A percentile compares a stretch with the other conserved stretches of the same genome.
Evolutionary conservation across 2,329 filamentous ascomycete species (phyloP).

Genomic region (Dothiorella sarmentorum): DNA sequence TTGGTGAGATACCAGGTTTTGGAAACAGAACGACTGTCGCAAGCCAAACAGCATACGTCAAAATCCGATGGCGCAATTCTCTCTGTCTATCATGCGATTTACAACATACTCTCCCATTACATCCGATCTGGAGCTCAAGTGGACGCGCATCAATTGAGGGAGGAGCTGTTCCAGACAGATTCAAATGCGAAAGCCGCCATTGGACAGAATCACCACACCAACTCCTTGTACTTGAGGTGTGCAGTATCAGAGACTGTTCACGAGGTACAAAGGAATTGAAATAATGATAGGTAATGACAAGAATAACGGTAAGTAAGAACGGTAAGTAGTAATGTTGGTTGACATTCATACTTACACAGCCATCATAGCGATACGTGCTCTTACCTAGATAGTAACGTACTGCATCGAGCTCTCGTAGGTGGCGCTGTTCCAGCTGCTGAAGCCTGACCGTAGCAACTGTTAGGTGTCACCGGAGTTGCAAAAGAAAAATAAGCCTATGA

Average conservation of each 20-base stretch:
- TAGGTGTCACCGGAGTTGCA: no score
- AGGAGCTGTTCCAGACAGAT: background rate
- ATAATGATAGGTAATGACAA: no score
- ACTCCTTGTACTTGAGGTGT: background rate
- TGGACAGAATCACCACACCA: background rate
- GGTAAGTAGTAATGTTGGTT: no score
- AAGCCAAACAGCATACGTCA: background rate
- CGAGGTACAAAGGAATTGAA: no score
- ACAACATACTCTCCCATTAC: background rate
- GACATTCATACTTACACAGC: no score
- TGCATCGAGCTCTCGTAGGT: no score
- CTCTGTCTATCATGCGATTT: background rate
- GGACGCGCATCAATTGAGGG: background rate
- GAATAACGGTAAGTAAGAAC: no score
- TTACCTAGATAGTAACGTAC: no score
- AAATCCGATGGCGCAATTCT: background rate
- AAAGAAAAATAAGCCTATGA: no score
- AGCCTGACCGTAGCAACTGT: no score
- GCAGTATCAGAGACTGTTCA: background rate
- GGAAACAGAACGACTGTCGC: background rate
- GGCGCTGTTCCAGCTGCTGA: no score
- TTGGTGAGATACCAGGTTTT: background rate
- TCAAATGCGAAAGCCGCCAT: background rate
- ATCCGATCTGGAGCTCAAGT: background rate
- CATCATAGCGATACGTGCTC: no score